Conservation (phyloP, 2,329 filamentous ascomycete genomes). For the Colletotrichum australisinense region DNA sequence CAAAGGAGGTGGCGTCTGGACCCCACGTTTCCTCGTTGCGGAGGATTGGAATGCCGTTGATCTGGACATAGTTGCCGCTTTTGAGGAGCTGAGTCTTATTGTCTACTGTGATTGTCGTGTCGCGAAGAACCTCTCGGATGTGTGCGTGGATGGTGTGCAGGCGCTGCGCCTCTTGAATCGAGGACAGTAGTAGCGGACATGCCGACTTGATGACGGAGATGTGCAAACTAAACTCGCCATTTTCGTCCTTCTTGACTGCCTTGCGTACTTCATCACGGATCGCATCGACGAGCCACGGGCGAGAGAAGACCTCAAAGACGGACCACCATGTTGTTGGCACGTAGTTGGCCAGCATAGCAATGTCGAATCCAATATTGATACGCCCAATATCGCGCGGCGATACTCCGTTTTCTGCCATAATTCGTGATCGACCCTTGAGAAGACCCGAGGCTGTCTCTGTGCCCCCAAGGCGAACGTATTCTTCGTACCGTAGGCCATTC, state of each 20-base stretch:
- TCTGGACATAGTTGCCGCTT: constrained; percentile 46
- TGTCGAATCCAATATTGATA: constrained; percentile 14
- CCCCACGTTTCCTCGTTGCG: constrained; percentile 40
- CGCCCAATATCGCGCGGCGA: neutral
- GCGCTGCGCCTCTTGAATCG: constrained; percentile 51
- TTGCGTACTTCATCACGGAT: constrained; percentile 52
- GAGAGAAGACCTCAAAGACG: constrained; percentile 54
- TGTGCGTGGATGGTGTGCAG: constrained; percentile 40
- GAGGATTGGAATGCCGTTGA: constrained; percentile 42
- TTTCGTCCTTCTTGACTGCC: constrained; percentile 8
- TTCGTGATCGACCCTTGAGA: neutral
- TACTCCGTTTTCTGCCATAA: neutral
- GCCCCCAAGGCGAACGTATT: neutral
- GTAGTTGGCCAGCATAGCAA: constrained; percentile 55
- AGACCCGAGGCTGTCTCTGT: neutral
- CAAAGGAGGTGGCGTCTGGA: constrained; percentile 41
- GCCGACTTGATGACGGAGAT: constrained; percentile 45
- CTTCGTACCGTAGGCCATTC: constrained; percentile 10
- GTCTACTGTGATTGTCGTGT: constrained; percentile 43
- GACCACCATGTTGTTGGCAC: constrained; percentile 57
- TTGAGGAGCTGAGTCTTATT: constrained; percentile 49
- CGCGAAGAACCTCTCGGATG: constrained; percentile 45
- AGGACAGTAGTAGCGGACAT: constrained; percentile 49
- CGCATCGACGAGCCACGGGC: constrained; percentile 49
- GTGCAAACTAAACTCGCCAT: constrained; percentile 41